A percentile compares a stretch with the other conserved stretches of the same genome.
phyloP scores from a whole-genome alignment of 1,139 yeast species.

The Diutina siamensis region DNA sequence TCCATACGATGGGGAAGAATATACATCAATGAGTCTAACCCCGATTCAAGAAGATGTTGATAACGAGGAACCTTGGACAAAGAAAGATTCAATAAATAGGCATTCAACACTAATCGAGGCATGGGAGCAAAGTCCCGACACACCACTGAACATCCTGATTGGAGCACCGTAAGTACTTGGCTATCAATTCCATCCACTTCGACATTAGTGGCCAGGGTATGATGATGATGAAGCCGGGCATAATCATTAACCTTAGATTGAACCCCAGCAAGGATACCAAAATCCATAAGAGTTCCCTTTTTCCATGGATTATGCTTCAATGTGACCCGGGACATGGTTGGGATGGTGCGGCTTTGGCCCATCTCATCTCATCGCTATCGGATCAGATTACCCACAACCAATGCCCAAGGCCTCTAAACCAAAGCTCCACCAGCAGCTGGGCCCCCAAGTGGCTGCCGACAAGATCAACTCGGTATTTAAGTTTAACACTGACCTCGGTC shows the following conservation, averaged over 20 bases:
- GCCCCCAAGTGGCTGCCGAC: slow-evolving; percentile 48
- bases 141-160: not conserved
- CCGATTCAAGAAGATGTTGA: not conserved
- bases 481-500: slow-evolving; percentile 94
- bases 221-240: not conserved
- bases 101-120: not conserved
- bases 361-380: not conserved
- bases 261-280: not conserved
- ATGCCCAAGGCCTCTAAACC: slow-evolving; percentile 50
- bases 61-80: slow-evolving; percentile 2
- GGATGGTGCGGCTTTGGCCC: too few species aligned
- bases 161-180: not conserved
- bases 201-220: not conserved
- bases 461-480: slow-evolving; percentile 78
- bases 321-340: not conserved
- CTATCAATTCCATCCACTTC: not conserved
- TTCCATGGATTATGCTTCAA: not conserved
- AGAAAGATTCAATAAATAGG: not conserved
- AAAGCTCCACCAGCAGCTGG: slow-evolving; percentile 33
- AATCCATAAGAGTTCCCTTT: not conserved
- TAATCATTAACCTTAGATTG: not conserved
- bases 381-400: not conserved
- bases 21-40: not conserved
- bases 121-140: not conserved
- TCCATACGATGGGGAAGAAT: not conserved